phyloP scores from a whole-genome alignment of 23 red algal genomes.

The Chondrus crispus region DNA sequence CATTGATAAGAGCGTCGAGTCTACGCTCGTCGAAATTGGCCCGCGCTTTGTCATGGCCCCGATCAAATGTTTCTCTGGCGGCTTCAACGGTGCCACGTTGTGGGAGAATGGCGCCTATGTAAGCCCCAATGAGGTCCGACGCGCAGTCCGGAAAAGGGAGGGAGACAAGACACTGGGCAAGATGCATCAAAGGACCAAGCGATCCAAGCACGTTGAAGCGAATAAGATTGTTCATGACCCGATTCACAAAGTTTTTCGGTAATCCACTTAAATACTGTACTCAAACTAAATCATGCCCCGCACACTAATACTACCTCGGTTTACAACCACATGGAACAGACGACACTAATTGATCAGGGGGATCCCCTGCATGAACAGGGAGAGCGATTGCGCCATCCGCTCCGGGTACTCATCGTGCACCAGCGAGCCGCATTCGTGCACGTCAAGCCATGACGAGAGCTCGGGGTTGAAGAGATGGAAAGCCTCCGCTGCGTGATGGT shows the following conservation, averaged over 20 bases:
- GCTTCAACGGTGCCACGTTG: slow-evolving; percentile 72
- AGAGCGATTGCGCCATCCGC: slow-evolving; percentile 24
- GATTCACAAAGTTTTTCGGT: slow-evolving; percentile 64
- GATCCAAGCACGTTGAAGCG: slow-evolving; percentile 19
- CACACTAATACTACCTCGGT: too few species aligned
- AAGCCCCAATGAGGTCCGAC: slow-evolving; percentile 83
- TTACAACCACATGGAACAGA: too few species aligned
- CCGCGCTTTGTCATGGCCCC: slow-evolving; percentile 92
- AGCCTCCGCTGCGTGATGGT: background rate
- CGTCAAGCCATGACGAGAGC: slow-evolving; percentile 29
- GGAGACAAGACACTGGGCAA: background rate
- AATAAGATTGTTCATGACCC: slow-evolving; percentile 27
- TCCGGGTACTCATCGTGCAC: slow-evolving; percentile 55
- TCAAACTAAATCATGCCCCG: too few species aligned
- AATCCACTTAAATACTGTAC: background rate
- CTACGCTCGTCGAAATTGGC: slow-evolving; percentile 87
- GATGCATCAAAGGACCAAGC: slow-evolving; percentile 23
- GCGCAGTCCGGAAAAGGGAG: slow-evolving; percentile 61
- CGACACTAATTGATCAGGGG: background rate
- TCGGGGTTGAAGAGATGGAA: slow-evolving; percentile 14
- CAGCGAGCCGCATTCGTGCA: slow-evolving; percentile 11
- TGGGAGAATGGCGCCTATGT: slow-evolving; percentile 90
- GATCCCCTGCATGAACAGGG: slow-evolving; percentile 58
- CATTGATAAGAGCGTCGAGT: slow-evolving; percentile 37
- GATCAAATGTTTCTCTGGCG: slow-evolving; percentile 81